Evolutionary conservation across 2,329 filamentous ascomycete species (phyloP).

Genomic region (Colletotrichum sp.): DNA sequence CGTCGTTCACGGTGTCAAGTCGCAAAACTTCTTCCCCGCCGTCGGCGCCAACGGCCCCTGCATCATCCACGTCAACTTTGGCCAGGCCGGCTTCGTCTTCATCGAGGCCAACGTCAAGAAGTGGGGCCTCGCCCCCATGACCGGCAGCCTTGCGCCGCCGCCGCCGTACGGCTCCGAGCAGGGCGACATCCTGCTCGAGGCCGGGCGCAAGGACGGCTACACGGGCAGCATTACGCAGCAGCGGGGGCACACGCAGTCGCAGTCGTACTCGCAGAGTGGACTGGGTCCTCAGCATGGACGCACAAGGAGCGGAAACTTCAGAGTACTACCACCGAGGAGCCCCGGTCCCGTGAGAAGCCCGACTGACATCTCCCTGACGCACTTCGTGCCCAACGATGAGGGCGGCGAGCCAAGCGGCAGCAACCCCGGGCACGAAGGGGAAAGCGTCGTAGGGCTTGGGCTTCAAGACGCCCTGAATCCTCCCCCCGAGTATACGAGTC

Average conservation of each 20-base stretch:
- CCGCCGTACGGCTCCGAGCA: slow-evolving; percentile 97
- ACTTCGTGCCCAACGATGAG: slow-evolving; percentile 74
- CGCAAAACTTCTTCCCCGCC: slow-evolving; percentile 96
- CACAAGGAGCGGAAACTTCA: slow-evolving; percentile 78
- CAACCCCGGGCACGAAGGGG: slow-evolving; percentile 28
- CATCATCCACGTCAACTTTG: slow-evolving; percentile 94
- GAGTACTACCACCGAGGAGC: slow-evolving; percentile 77
- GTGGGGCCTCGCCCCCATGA: slow-evolving; percentile 97
- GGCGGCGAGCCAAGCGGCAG: slow-evolving; percentile 71
- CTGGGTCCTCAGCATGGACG: slow-evolving; percentile 71
- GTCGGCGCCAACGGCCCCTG: slow-evolving; percentile 96
- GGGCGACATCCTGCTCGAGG: slow-evolving; percentile 92
- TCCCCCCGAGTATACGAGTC: slow-evolving; percentile 75
- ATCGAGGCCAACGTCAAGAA: slow-evolving; percentile 99
- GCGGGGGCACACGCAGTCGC: slow-evolving; percentile 51
- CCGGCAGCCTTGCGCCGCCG: slow-evolving; percentile 90
- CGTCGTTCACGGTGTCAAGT: slow-evolving; percentile 88
- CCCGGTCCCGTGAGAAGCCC: slow-evolving; percentile 90
- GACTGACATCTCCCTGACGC: slow-evolving; percentile 93
- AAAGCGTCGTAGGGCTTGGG: slow-evolving; percentile 44
- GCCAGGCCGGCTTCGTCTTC: slow-evolving; percentile 97
- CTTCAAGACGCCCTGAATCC: slow-evolving; percentile 64
- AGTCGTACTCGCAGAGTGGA: slow-evolving; percentile 36
- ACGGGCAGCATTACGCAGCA: slow-evolving; percentile 43
- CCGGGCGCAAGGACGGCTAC: slow-evolving; percentile 71